Evolutionary conservation across 352 stramenopile species (phyloP).

Genomic region (Phytopythium aichiense): DNA sequence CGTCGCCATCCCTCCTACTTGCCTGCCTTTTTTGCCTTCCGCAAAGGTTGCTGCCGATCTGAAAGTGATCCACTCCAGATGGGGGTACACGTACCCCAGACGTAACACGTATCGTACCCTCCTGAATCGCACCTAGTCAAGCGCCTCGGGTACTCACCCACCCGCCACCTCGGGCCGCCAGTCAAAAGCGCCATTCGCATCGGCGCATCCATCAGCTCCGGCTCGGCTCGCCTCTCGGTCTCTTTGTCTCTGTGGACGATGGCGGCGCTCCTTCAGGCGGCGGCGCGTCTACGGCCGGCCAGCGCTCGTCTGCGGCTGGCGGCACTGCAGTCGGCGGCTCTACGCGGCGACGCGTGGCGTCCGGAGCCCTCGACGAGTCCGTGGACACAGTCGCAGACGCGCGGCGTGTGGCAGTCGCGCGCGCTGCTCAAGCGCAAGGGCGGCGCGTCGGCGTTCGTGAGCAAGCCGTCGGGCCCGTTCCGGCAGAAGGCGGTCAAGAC

Average conservation of each 20-base stretch:
- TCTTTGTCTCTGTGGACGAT: neutral
- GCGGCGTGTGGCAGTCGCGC: slow-evolving; percentile 33
- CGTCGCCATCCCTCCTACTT: neutral
- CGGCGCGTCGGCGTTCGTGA: slow-evolving; percentile 60
- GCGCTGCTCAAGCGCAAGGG: slow-evolving; percentile 61
- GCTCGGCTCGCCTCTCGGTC: neutral
- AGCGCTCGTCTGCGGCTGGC: neutral
- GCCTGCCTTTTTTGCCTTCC: neutral
- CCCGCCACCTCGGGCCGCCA: neutral
- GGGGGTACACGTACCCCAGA: neutral
- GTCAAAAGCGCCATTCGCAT: slow-evolving; percentile 1
- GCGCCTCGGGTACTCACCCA: neutral
- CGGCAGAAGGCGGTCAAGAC: slow-evolving; percentile 35
- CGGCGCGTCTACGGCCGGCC: neutral
- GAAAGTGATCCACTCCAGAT: neutral
- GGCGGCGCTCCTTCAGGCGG: slow-evolving; percentile 1
- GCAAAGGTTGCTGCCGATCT: neutral
- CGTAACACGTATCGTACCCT: neutral
- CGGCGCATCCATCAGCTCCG: neutral
- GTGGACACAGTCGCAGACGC: neutral
- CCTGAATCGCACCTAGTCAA: neutral
- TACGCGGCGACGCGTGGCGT: neutral
- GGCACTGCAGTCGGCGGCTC: neutral
- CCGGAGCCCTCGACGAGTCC: neutral
- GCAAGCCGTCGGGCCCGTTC: slow-evolving; percentile 53